Evolutionary conservation across 495 filamentous ascomycete genomes (phyloP), one percentile per base, ranked within the genome.

Genomic region (Penicillium diatomitis): DNA sequence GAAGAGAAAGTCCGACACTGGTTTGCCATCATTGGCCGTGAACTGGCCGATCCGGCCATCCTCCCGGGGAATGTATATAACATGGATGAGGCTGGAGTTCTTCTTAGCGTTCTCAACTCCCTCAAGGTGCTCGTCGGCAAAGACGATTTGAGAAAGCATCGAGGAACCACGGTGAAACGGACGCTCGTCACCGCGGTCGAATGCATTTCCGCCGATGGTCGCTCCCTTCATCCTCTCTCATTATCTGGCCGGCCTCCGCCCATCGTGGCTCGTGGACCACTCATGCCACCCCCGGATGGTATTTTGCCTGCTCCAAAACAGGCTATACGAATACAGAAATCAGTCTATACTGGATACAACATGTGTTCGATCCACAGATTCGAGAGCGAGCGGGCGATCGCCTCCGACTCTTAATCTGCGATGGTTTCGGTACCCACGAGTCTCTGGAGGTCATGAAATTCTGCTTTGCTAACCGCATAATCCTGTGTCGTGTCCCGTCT

Each of bases 231-330:
- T 39, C 57, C n/a, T n/a, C 61, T 53, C 54, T 68, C 30, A 64
- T 68, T 47, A 68, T 70, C 54, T 68, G 58, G 65, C 65, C 60
- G 47, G 65, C 65, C n/a, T n/a, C n/a, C n/a, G n/a, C n/a, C n/a
- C n/a, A n/a, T n/a, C 31, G 57, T 37, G 47, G 45, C 40, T 39
- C 41, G 32, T 65, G 53, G 65, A 66, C 57, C 27, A 62, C 53
- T 42, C 56, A 60, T 36, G 32, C 59, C 42, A 69, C 60, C 39
- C 57, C 64, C 44, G 48, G 56, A 41, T 69, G 50, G 62, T 48
- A 56, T 53, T 65, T 47, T 55, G 52, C 52, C 38, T 62, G 45
- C 50, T 56, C 62, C 3, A 50, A 65, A 49, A 44, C 50, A 28
- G 50, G 61, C 43, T 65, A 64, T 49, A 65, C 56, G n/a, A 55